Percentiles rank a stretch among this genome's conserved stretches.
phyloP scores from a whole-genome alignment of 2,329 filamentous ascomycete genomes.

The Cercospora nicotianae region DNA sequence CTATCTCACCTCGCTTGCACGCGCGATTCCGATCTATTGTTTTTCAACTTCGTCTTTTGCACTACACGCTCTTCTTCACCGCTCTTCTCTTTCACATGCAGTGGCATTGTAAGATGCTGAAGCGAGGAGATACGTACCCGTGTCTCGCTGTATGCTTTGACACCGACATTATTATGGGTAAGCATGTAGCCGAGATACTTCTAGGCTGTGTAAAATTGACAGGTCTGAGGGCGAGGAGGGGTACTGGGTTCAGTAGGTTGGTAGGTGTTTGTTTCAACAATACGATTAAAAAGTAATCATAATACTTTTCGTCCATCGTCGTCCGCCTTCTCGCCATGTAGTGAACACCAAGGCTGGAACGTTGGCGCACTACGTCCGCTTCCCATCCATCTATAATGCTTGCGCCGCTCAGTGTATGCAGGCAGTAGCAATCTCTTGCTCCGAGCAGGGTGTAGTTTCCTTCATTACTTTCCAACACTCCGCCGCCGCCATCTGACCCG shows the following conservation, averaged over 20 bases:
- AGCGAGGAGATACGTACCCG: neutral
- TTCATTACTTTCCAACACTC: neutral
- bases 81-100: neutral
- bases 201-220: neutral
- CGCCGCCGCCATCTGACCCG: neutral
- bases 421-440: neutral
- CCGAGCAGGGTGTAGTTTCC: neutral
- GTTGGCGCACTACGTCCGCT: neutral
- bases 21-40: neutral
- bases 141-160: neutral
- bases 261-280: neutral
- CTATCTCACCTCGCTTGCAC: neutral
- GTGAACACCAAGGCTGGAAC: neutral
- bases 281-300: neutral
- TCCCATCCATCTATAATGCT: neutral
- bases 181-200: neutral
- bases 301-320: conserved; percentile 1
- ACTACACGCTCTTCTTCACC: neutral
- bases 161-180: neutral
- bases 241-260: neutral
- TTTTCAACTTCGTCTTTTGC: neutral
- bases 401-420: neutral
- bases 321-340: neutral
- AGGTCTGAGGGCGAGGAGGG: no score
- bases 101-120: neutral